Conservation (phyloP, 257 asterid genomes). For the Coffea eugenioides region DNA sequence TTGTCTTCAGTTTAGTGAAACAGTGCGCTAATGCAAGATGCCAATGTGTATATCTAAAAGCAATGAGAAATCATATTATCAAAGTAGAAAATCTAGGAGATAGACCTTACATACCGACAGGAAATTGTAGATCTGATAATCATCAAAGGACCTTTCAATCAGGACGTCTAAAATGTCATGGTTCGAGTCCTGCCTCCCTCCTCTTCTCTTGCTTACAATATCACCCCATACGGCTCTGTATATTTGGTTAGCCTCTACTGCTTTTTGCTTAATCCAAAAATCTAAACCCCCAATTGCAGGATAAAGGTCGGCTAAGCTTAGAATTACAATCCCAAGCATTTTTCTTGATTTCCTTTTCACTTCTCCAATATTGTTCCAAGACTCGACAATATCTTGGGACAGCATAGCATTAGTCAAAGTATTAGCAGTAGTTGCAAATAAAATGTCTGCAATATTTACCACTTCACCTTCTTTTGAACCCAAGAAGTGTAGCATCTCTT, state of each 20-base stretch:
- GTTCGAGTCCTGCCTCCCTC: neutral
- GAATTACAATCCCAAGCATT: conserved; percentile 4
- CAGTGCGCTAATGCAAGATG: no score
- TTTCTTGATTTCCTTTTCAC: neutral
- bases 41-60: no score
- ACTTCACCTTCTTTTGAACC: conserved; percentile 6
- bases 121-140: neutral
- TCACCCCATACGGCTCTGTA: neutral
- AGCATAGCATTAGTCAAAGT: neutral
- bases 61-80: neutral
- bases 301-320: conserved; percentile 7
- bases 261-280: neutral
- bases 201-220: neutral
- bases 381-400: conserved; percentile 3
- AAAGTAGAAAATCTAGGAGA: no score
- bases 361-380: conserved; percentile 1
- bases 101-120: neutral
- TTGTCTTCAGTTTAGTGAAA: no score
- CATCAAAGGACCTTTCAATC: neutral
- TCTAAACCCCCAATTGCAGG: neutral
- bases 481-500: conserved; percentile 8
- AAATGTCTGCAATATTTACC: neutral
- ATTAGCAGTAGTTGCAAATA: neutral
- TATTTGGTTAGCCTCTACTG: neutral
- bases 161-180: neutral